Conservation (phyloP, 192 early-diverging fungal species). For the Cetraspora pellucida region DNA sequence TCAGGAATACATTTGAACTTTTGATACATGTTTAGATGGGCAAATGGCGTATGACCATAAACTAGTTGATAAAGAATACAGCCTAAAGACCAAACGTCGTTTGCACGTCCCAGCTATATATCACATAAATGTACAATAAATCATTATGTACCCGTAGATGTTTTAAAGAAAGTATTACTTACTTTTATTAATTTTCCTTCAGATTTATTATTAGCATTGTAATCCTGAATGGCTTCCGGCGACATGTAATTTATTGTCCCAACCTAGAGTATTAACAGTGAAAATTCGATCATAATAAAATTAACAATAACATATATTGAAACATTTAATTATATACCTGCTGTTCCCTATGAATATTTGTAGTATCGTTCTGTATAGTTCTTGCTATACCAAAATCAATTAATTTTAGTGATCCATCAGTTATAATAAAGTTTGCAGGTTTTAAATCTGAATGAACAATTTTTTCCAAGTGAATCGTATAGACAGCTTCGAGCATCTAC, state of each 20-base stretch:
- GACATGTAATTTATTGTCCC: slow-evolving; percentile 98
- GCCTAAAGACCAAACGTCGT: slow-evolving; percentile 91
- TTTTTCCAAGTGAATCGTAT: slow-evolving; percentile 81
- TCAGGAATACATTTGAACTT: slow-evolving; percentile 78
- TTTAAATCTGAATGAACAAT: slow-evolving; percentile 95
- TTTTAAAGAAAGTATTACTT: not conserved
- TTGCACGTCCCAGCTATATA: slow-evolving; percentile 66
- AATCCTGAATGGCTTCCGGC: slow-evolving; percentile 79
- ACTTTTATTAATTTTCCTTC: slow-evolving; percentile 18
- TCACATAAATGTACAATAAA: not conserved
- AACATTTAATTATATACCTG: slow-evolving; percentile 51
- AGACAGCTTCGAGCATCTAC: slow-evolving; percentile 88
- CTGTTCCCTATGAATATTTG: slow-evolving; percentile 86
- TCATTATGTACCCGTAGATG: not conserved
- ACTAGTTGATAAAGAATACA: slow-evolving; percentile 93
- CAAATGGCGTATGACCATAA: slow-evolving; percentile 85
- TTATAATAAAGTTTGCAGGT: slow-evolving; percentile 94
- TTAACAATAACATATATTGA: not conserved
- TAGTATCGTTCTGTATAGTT: slow-evolving; percentile 88
- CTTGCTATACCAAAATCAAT: slow-evolving; percentile 99
- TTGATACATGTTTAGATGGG: slow-evolving; percentile 58
- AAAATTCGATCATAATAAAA: not conserved
- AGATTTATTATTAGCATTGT: slow-evolving; percentile 28
- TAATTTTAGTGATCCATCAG: slow-evolving; percentile 82
- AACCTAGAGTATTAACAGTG: slow-evolving; percentile 36